Evolutionary conservation across 179 eudicot species (phyloP).

Genomic region (Beta macrorhiza): DNA sequence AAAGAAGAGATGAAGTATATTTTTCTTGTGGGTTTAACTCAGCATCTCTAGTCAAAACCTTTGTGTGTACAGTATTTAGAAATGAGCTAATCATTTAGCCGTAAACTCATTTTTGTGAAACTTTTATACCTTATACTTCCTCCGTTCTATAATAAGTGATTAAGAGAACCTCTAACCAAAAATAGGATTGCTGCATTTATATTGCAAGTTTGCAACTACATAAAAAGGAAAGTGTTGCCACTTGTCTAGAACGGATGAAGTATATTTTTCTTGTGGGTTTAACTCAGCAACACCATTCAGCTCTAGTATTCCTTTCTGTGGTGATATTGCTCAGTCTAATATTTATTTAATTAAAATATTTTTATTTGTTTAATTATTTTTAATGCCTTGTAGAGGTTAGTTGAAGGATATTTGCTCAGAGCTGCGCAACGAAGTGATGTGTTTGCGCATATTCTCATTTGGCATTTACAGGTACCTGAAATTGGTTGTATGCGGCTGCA

Average conservation of each 20-base stretch:
- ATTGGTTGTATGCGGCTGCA: conserved; percentile 1
- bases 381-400: conserved; percentile 59
- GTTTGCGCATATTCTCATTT: conserved; percentile 92
- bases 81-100: neutral
- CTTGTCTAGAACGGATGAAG: neutral
- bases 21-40: conserved; percentile 4
- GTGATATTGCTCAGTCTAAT: conserved; percentile 6
- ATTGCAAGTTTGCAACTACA: too few relatives aligned
- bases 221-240: too few relatives aligned
- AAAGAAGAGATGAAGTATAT: neutral
- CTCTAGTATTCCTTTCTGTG: neutral
- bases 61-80: neutral
- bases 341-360: neutral
- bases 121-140: neutral
- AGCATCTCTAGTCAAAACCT: neutral
- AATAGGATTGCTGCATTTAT: too few relatives aligned
- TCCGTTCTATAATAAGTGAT: too few relatives aligned
- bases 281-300: neutral
- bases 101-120: neutral
- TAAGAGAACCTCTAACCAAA: too few relatives aligned
- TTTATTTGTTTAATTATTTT: neutral
- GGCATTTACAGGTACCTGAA: conserved; percentile 87
- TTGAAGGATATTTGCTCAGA: conserved; percentile 96
- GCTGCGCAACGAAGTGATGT: conserved; percentile 95
- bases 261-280: neutral